These are phyloP conservation scores for Leptographium lundbergii DNA, from an alignment of 2,329 filamentous ascomycete species.

Conservation along the genomic window DNA sequence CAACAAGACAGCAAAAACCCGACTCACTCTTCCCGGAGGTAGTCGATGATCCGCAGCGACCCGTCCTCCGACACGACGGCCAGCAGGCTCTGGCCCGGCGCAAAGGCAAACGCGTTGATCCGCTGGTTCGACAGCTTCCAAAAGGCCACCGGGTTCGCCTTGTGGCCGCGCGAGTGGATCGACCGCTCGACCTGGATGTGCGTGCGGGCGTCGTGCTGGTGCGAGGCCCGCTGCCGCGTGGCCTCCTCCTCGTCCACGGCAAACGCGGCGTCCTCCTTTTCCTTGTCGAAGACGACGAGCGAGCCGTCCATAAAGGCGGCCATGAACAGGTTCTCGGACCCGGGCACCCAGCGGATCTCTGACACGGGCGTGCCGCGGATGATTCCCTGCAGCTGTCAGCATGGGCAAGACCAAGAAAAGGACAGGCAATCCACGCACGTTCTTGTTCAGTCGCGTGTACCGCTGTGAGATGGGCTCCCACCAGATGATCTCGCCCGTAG, in stretches of 20 bases:
- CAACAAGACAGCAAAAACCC: constrained; percentile 17
- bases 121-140: constrained; percentile 90
- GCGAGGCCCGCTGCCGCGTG: constrained; percentile 20
- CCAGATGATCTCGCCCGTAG: constrained; percentile 95
- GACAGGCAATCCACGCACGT: constrained; percentile 50
- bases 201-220: constrained; percentile 21
- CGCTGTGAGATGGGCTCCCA: constrained; percentile 95
- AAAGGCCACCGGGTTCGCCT: constrained; percentile 77
- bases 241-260: constrained; percentile 49
- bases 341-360: constrained; percentile 85
- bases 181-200: constrained; percentile 73
- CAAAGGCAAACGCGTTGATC: constrained; percentile 86
- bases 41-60: constrained; percentile 79
- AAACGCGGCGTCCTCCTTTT: constrained; percentile 80
- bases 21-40: constrained; percentile 68
- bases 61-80: constrained; percentile 90
- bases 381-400: constrained; percentile 44
- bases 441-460: constrained; percentile 93
- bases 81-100: constrained; percentile 74
- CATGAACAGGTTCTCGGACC: constrained; percentile 85
- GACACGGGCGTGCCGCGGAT: constrained; percentile 80
- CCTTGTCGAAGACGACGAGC: constrained; percentile 91
- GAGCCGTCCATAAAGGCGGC: constrained; percentile 87
- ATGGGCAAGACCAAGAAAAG: neutral
- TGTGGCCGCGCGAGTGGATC: constrained; percentile 86